Conservation (phyloP, 805 yeast genomes). For the Kluyveromyces wickerhamii region DNA sequence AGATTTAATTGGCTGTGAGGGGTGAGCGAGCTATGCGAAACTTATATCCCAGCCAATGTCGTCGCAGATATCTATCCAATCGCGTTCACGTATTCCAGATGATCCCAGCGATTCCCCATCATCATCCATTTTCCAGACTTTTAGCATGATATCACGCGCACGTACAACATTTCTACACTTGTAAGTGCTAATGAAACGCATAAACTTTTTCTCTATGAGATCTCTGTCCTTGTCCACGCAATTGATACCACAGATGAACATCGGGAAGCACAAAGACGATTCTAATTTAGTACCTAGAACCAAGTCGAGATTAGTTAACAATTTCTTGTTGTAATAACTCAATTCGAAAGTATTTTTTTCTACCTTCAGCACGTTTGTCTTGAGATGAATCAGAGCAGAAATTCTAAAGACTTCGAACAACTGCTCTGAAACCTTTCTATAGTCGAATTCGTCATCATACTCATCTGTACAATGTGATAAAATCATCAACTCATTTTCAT, state of each 20-base stretch:
- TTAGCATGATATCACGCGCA: conserved; percentile 32
- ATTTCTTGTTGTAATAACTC: conserved; percentile 47
- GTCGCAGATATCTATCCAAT: conserved; percentile 64
- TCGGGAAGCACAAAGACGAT: conserved; percentile 65
- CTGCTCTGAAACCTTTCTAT: conserved; percentile 53
- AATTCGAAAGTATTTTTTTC: conserved; percentile 41
- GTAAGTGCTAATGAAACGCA: conserved; percentile 51
- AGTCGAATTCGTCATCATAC: conserved; percentile 18
- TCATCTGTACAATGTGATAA: conserved; percentile 2
- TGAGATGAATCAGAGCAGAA: conserved; percentile 57
- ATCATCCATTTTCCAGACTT: conserved; percentile 35
- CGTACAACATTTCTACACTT: conserved; percentile 56
- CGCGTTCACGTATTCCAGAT: conserved; percentile 21
- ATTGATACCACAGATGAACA: conserved; percentile 71
- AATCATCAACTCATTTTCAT: conserved; percentile 1
- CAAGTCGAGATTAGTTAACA: conserved; percentile 49
- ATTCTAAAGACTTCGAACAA: conserved; percentile 65
- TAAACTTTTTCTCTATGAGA: conserved; percentile 45
- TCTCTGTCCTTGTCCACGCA: conserved; percentile 44
- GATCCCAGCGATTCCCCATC: conserved; percentile 6
- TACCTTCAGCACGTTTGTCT: conserved; percentile 47
- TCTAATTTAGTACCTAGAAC: conserved; percentile 61
- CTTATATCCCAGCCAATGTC: conserved; percentile 70
- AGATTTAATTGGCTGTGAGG: too few species aligned
- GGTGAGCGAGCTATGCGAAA: conserved; percentile 54